Base-by-base conservation (phyloP, 116 monocot genomes). In the Iris pallida region DNA sequence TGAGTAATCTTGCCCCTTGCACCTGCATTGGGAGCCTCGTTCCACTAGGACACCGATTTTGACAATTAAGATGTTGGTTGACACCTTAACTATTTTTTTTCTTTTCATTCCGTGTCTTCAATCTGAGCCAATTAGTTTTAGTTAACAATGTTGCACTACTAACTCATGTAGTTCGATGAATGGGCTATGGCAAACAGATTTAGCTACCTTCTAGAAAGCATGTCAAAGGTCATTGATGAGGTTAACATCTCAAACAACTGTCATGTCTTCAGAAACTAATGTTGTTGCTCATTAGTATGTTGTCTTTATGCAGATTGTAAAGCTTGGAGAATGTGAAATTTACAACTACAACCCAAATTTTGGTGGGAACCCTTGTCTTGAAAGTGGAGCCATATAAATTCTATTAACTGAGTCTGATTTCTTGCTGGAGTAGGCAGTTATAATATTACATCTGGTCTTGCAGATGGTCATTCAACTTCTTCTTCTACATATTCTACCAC, bases 401-500 rank as follows among this genome's bases (percentile, higher is more conserved):
- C 40, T 53, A 8, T 44, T 42, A 0, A 20, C 19, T 45, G 45
- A 7, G n/a, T n/a, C 30, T 63, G 43, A 16, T 53, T 20, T 8
- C 30, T 65, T 63, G 10, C 42, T 45, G 30, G 6, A 4, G 7
- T 58, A 13, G 43, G 45, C 13, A 17, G 16, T 56, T 55, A 12
- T 69, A 63, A 78, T 63, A n/a, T 47, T 4, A 2, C 4, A 30
- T 44, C 43, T 5, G 6, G 17, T 56, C 18, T 61, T 73, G 72
- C 83, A 97, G 97, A 75, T 97, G 97, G 92, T 90, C 97, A 7
- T 83, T 85, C 82, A 85, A 86, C 68, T 97, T 85, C 77, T 92
- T 97, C 68, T 97, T 97, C 78, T 97, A 97, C 79, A 97, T n/a
- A n/a, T n/a, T n/a, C n/a, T n/a, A n/a, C n/a, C n/a, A n/a, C n/a